Percentiles rank a stretch among this genome's conserved stretches.
Conservation (phyloP, 2,329 filamentous ascomycete species). For the Aspergillus cejpii region DNA sequence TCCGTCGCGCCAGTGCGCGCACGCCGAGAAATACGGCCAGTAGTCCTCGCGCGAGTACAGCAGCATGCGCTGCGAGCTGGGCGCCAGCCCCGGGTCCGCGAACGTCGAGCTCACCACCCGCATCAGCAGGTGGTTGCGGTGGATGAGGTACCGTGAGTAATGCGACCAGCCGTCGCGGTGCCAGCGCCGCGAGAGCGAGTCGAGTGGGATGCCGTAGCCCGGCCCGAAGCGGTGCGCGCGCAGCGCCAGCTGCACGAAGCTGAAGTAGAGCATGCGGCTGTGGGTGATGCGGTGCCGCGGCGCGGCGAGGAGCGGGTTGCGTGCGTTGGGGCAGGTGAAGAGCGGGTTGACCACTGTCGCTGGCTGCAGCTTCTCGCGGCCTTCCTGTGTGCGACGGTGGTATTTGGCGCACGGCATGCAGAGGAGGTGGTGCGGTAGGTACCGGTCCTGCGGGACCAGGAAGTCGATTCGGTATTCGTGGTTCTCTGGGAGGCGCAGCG, state of each 20-base stretch:
- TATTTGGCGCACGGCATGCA: slow-evolving; percentile 54
- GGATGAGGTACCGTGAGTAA: slow-evolving; percentile 49
- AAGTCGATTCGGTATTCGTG: slow-evolving; percentile 45
- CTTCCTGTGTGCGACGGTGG: slow-evolving; percentile 49
- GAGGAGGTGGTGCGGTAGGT: slow-evolving; percentile 51
- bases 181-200: slow-evolving; percentile 50
- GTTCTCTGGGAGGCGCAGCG: slow-evolving; percentile 41
- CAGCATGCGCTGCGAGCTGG: slow-evolving; percentile 49
- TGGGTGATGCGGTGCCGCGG: slow-evolving; percentile 51
- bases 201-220: slow-evolving; percentile 43
- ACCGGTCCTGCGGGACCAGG: slow-evolving; percentile 46
- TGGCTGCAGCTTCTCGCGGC: slow-evolving; percentile 49
- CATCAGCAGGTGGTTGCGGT: slow-evolving; percentile 51
- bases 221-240: slow-evolving; percentile 46
- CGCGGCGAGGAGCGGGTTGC: slow-evolving; percentile 42
- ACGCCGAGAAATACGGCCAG: slow-evolving; percentile 56
- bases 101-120: slow-evolving; percentile 52
- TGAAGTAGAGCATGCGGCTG: slow-evolving; percentile 51
- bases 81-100: slow-evolving; percentile 47
- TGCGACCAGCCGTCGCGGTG: slow-evolving; percentile 51
- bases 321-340: slow-evolving; percentile 50
- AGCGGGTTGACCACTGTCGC: slow-evolving; percentile 51
- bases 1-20: slow-evolving; percentile 57
- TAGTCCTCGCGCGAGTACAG: slow-evolving; percentile 57
- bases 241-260: slow-evolving; percentile 53